Evolutionary conservation across 306 rosid species (phyloP).

Genomic region (Begonia loranthoides): DNA sequence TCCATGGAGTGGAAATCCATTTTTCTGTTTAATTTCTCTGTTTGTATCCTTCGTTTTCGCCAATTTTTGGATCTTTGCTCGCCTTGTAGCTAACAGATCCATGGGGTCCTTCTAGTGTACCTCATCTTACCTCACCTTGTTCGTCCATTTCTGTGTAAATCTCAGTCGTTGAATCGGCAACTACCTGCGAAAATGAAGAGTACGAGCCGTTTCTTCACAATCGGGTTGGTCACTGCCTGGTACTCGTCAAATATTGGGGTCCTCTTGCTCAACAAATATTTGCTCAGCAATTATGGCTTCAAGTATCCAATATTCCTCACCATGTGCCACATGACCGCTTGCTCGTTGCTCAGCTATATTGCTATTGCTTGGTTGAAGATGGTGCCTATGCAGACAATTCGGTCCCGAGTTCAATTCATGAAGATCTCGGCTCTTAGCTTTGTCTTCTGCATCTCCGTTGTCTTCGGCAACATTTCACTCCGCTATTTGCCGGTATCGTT

Average conservation of each 20-base stretch:
- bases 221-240: conserved; percentile 13
- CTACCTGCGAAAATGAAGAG: conserved; percentile 11
- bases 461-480: conserved; percentile 14
- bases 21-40: not conserved
- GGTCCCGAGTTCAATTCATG: conserved; percentile 14
- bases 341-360: conserved; percentile 14
- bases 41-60: not conserved
- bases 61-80: conserved; percentile 7
- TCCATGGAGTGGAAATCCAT: conserved; percentile 2
- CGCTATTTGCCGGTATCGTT: conserved; percentile 16
- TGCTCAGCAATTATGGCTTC: conserved; percentile 16
- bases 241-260: conserved; percentile 17
- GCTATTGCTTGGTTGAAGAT: conserved; percentile 15
- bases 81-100: conserved; percentile 3
- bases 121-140: conserved; percentile 3
- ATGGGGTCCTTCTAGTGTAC: conserved; percentile 1
- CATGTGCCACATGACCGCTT: conserved; percentile 18
- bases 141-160: not conserved
- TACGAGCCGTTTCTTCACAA: conserved; percentile 11
- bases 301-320: conserved; percentile 20
- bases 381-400: conserved; percentile 10
- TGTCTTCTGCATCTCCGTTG: conserved; percentile 17
- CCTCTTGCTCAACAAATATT: conserved; percentile 17
- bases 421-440: conserved; percentile 18
- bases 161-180: conserved; percentile 1